phyloP scores from a whole-genome alignment of 352 stramenopile species.

The Peronospora tabacina region DNA sequence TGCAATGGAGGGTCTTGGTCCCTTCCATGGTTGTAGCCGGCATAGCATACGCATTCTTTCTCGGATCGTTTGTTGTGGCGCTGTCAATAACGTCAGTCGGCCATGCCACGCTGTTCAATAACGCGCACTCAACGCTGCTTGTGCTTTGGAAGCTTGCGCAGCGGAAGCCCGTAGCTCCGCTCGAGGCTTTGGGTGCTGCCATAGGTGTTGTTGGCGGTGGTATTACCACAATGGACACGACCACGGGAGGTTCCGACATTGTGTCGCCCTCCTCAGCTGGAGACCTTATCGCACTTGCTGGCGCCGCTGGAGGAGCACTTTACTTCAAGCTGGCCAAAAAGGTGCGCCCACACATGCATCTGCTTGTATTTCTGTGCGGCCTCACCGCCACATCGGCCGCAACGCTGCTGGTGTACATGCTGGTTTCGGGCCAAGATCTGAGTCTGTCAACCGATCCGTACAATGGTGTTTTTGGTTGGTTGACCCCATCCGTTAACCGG shows the following conservation, averaged over 20 bases:
- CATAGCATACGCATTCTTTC: conserved; percentile 59
- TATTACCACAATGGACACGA: conserved; percentile 61
- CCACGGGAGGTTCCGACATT: conserved; percentile 26
- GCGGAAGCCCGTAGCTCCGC: conserved; percentile 45
- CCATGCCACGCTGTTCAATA: conserved; percentile 81
- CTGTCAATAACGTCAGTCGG: conserved; percentile 67
- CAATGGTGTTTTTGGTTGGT: conserved; percentile 81
- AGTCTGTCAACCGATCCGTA: conserved; percentile 50
- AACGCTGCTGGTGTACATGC: conserved; percentile 56
- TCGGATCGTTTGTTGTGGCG: conserved; percentile 63
- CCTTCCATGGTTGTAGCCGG: conserved; percentile 41
- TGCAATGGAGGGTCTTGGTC: conserved; percentile 29
- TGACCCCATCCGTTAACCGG: conserved; percentile 42
- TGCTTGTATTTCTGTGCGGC: conserved; percentile 61
- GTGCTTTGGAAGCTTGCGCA: conserved; percentile 63
- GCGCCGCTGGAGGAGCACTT: conserved; percentile 56
- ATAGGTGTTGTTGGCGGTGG: conserved; percentile 65
- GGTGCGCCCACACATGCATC: conserved; percentile 55
- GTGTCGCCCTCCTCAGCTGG: conserved; percentile 43
- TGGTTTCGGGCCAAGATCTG: conserved; percentile 45
- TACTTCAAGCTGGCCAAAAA: conserved; percentile 80
- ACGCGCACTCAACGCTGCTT: conserved; percentile 71
- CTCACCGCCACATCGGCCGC: conserved; percentile 48
- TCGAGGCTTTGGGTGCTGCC: conserved; percentile 57
- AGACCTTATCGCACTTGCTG: conserved; percentile 61